Conservation (phyloP, 2,329 filamentous ascomycete species). For the Venturia pyrina region DNA sequence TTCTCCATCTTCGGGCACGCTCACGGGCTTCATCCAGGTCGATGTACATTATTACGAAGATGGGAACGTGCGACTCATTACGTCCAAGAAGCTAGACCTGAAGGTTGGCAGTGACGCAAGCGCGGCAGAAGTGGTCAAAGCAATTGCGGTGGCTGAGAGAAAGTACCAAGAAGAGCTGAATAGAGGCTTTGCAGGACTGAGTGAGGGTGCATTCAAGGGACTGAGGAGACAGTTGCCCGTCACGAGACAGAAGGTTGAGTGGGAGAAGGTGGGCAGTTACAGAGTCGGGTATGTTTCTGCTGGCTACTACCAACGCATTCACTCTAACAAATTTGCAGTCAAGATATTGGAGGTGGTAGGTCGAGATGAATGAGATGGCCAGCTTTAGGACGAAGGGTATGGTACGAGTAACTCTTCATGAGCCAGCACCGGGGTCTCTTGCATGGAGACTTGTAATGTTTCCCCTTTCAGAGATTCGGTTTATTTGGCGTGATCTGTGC, state of each 20-base stretch:
- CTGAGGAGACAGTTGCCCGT: constrained; percentile 88
- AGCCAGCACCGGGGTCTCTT: no score
- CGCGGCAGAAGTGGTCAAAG: constrained; percentile 60
- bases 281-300: constrained; percentile 43
- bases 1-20: constrained; percentile 53
- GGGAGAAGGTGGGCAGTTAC: constrained; percentile 96
- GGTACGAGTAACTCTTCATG: no score
- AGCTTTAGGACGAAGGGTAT: no score
- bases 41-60: constrained; percentile 99
- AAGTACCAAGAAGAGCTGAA: constrained; percentile 97
- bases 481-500: background rate
- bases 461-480: background rate
- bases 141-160: constrained; percentile 72
- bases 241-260: constrained; percentile 97
- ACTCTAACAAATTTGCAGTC: constrained; percentile 27
- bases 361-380: background rate
- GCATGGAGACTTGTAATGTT: background rate
- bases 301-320: background rate
- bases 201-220: constrained; percentile 91
- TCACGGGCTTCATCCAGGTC: constrained; percentile 77
- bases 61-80: constrained; percentile 87
- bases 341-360: constrained; percentile 42
- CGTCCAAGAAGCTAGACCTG: constrained; percentile 63
- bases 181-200: constrained; percentile 74
- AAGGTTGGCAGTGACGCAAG: constrained; percentile 49